These are phyloP conservation scores for Cadophora gregata DNA, from an alignment of 2,329 filamentous ascomycete genomes.

Conservation along the genomic window DNA sequence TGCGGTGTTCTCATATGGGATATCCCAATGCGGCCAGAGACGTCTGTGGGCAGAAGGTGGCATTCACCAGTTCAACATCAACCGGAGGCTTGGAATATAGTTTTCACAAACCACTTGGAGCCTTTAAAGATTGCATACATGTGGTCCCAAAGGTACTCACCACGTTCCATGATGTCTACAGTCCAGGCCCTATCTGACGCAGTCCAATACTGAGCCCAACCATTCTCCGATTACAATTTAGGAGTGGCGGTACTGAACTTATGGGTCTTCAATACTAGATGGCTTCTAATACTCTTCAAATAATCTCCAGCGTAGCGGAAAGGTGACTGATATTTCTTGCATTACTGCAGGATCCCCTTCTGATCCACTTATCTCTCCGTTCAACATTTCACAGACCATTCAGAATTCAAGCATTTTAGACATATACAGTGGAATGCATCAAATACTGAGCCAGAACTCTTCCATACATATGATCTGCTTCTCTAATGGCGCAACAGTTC, in stretches of 20 bases:
- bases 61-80: constrained; percentile 24
- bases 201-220: neutral
- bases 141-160: constrained; percentile 26
- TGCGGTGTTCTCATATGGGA: constrained; percentile 18
- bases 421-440: constrained; percentile 18
- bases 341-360: constrained; percentile 1
- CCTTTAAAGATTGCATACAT: constrained; percentile 25
- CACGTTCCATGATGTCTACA: neutral
- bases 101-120: constrained; percentile 25
- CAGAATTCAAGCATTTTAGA: constrained; percentile 12
- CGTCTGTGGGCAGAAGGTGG: constrained; percentile 26
- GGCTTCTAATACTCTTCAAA: neutral
- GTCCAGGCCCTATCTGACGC: neutral
- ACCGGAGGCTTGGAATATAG: constrained; percentile 24
- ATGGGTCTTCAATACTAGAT: constrained; percentile 10
- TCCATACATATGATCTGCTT: neutral
- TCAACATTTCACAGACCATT: constrained; percentile 15
- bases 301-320: neutral
- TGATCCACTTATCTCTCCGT: constrained; percentile 6
- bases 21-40: constrained; percentile 17
- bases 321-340: constrained; percentile 5
- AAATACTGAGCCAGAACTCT: neutral
- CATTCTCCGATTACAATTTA: constrained; percentile 15
- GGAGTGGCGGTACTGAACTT: neutral
- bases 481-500: neutral